Base-by-base conservation (phyloP, 495 filamentous ascomycete species). In the Xylaria castorea region DNA sequence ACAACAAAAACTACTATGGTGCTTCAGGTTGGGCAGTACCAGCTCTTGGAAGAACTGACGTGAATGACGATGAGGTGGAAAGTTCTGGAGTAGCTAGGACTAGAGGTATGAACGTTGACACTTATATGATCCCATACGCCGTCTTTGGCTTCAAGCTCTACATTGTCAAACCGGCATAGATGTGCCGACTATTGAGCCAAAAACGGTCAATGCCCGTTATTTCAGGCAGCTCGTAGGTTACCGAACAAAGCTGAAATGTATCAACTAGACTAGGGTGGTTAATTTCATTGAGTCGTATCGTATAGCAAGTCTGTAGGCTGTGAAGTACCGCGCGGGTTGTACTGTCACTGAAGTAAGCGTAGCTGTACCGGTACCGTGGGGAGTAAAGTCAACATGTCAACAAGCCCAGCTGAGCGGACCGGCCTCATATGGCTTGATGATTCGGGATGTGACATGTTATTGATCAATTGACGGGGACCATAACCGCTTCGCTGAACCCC, bases 21-120 rank as follows among this genome's bases (percentile, higher is more conserved):
- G 32, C 64, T 85, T 76, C 82, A 83, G 27, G 85, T 82, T 46
- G 66, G 62, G 67, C 34, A 34, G n/a, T 42, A 20, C 14, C 27
- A 60, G 55, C 34, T 44, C 25, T 46, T 27, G 34, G 14, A 66
- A 67, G 44, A 67, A 48, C 30, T 67, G 64, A 36, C 25, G 40
- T 66, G 0, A 16, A 27, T 36, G 46, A 12, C 18, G 27, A 34
- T 50, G 32, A 5, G 9, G 16, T 22, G 46, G 44, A 25, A 53
- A n/a, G 8, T 16, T 5, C 18, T 18, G n/a, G 32, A n/a, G 1
- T 53, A 12, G 5, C 32, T 6, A 46, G 11, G 44, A 18, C 53
- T 18, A 18, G 44, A 66, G 30, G 44, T 6, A 66, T 18, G 30
- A 46, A 66, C 27, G 34, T 9, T 3, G 32, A 22, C 16, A 46